Evolutionary conservation across 2,329 filamentous ascomycete species (phyloP), one percentile per base, ranked within the genome.

Genomic region (Talaromyces funiculosus): DNA sequence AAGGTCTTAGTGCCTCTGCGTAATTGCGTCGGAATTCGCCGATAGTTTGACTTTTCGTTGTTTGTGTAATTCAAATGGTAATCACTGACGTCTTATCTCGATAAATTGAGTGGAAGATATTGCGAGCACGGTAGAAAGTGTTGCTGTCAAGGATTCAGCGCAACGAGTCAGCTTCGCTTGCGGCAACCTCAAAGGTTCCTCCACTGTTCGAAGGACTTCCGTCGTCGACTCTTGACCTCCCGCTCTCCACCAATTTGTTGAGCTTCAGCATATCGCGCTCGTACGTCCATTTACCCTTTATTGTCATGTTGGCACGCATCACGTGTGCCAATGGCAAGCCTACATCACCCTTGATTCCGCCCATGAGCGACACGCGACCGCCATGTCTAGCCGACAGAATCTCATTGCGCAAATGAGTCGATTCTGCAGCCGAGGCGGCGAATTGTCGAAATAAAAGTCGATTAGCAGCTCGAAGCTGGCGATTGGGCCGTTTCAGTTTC

Each of bases 151-250:
- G 45, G 56, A 53, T 51, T n/a, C 33, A 53, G n/a, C 14, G n/a
- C 45, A 33, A 38, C 56, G 9, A 59, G 4, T 14, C 45, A 20
- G 43, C 43, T 16, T 59, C 43, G 16, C 22, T 29, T 7, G 56
- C 56, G 14, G 56, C 56, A 31, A 29, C 35, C n/a, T 59, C 56
- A 16, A 59, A 31, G 1, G 56, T 59, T 24, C 43, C 53, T 18
- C 56, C 56, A 59, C 35, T 59, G 43, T 35, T 59, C 56, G 33
- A 59, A 33, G 8, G 42, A 31, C 24, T 31, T 8, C 26, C 38
- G n/a, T 31, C 35, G 20, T 83, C 12, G 75, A 26, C 37, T 26
- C 29, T 61, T n/a, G 58, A 3, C 16, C 33, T 22, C 10, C 60
- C 60, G 12, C 37, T 61, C 40, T 61, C 60, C 2, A 37, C 54